Evolutionary conservation across 352 stramenopile genomes (phyloP), one percentile per base, ranked within the genome.

Genomic region (Phytophthora tubulina): DNA sequence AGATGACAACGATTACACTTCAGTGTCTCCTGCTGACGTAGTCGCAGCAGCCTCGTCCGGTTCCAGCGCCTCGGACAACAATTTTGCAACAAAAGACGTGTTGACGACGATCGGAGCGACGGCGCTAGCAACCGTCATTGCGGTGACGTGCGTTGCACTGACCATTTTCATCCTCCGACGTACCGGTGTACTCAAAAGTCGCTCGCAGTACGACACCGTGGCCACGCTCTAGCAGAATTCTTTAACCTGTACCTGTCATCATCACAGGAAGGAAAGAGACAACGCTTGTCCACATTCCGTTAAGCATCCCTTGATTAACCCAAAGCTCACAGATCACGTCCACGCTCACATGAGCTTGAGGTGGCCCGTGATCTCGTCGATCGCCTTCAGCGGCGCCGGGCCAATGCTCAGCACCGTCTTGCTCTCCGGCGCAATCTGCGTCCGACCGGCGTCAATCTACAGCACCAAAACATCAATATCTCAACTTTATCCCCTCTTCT

Each of bases 351-450:
- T 91, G 72, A 96, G 86, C 76, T 95, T 96, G 63, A 96, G 85
- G 70, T 94, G 89, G 33, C 84, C 84, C 3, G 86, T 94, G 61
- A 96, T 73, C 38, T 81, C 79, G 63, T 96, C 81, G 61, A 96
- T 83, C 32, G 70, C 84, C 30, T 84, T 76, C 30, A 94, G 72
- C 14, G 89, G 80, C 3, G 89, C 89, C 1, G 89, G 89, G 0
- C 89, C 89, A 58, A 96, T 95, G 50, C 80, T 83, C 46, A 96
- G 50, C 45, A 96, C 89, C 6, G 89, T 96, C 84, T 96, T 96
- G 36, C 76, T 90, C 27, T 95, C 83, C 0, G 88, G 86, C 6
- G 89, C 89, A 71, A 96, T 96, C 76, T 96, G 89, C 57, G 89
- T 96, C 35, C 89, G 83, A 0, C 89, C 89, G 30, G 89, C 89